Evolutionary conservation across 768 basidiomycete genomes (phyloP), one percentile per base, ranked within the genome.

Genomic region (Leccinum fibrillosum): DNA sequence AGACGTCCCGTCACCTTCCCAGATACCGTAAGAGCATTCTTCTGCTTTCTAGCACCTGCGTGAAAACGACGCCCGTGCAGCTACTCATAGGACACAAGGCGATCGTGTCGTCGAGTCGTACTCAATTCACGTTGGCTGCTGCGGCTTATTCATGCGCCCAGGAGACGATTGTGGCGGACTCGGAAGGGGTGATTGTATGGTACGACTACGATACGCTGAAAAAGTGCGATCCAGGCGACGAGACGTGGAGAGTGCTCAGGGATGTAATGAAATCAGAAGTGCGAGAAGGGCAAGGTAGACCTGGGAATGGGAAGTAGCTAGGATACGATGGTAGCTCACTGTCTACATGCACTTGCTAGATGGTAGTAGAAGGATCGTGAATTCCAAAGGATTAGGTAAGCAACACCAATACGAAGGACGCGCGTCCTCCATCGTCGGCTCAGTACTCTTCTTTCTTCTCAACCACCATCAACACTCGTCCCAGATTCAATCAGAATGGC

Each of bases 1-100:
- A 82, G 82, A 57, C 78, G 85, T 21, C 90, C 90, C 0, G 88
- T 90, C 11, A 84, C 82, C 12, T 91, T 80, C 64, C 90, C 90
- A 25, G 89, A 91, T 71, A 89, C 88, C 10, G 87, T 88, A 61
- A 52, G 82, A 75, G 52, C 34, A 13, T 55, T 52, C 48, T 21
- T 42, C n/a, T 28, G 45, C 42, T 25, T 55, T 54, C 57, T 19
- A 15, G 52, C 25, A n/a, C n/a, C 2, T 52, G 8, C 59, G 42
- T 53, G 49, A 55, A 44, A 21, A 47, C 39, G 55, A 35, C 15
- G 9, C 17, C 21, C 11, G 44, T 23, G 2, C 64, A 87, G 86
- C 75, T 90, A 15, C 75, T 90, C 23, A 77, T 91, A 55, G 88
- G 84, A 2, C 86, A 88, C 69, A 77, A 78, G 52, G 79, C 85